phyloP scores from a whole-genome alignment of 257 asterid genomes.

The Nicotiana knightiana region DNA sequence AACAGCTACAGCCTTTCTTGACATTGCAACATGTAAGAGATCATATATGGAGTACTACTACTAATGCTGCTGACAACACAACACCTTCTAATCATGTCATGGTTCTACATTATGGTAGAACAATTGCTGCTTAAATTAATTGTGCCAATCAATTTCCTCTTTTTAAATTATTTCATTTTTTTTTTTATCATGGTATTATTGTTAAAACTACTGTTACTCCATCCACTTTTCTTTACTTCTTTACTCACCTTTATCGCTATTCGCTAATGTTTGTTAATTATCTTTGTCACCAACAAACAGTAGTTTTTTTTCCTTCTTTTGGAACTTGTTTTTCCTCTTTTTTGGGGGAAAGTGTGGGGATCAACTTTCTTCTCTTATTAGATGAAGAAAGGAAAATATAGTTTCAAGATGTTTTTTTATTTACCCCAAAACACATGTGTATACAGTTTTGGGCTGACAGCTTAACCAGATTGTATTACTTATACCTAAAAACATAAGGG shows the following conservation, averaged over 20 bases:
- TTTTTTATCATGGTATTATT: background rate
- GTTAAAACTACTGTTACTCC: conserved; percentile 5
- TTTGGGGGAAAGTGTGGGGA: background rate
- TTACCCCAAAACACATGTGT: background rate
- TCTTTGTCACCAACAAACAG: background rate
- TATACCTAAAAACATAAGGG: background rate
- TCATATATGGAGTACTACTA: conserved; percentile 48
- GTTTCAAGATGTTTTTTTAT: background rate
- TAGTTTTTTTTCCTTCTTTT: background rate
- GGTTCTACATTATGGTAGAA: conserved; percentile 71
- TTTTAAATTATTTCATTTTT: background rate
- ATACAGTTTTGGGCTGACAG: background rate
- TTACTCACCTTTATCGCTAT: background rate
- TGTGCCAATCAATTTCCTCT: background rate
- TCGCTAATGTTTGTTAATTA: background rate
- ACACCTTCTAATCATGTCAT: conserved; percentile 49
- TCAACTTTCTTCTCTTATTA: background rate
- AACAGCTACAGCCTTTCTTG: conserved; percentile 47
- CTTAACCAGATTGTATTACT: background rate
- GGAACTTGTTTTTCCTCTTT: conserved; percentile 2
- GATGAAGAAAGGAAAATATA: background rate
- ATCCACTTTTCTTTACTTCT: background rate
- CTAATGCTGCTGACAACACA: conserved; percentile 33
- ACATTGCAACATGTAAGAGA: conserved; percentile 90
- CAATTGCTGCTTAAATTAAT: conserved; percentile 5